Conservation (phyloP, 306 rosid genomes). For the Sechiopsis laciniata region DNA sequence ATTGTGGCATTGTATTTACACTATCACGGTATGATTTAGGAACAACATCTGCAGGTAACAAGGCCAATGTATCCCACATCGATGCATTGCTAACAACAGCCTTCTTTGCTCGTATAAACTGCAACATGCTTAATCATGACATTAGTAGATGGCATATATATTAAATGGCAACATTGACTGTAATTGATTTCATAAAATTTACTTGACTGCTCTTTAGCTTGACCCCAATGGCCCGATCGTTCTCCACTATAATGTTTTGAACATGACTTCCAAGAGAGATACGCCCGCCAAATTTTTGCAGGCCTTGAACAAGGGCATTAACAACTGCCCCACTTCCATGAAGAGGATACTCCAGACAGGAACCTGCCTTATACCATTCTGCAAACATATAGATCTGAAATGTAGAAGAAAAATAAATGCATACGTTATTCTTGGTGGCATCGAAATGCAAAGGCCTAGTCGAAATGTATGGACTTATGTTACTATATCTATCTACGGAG, state of each 20-base stretch:
- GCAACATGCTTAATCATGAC: slow-evolving; percentile 26
- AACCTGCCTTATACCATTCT: slow-evolving; percentile 95
- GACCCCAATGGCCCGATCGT: slow-evolving; percentile 73
- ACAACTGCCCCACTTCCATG: slow-evolving; percentile 70
- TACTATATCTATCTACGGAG: background rate
- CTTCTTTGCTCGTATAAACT: slow-evolving; percentile 78
- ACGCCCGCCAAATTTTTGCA: slow-evolving; percentile 73
- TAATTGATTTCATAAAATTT: slow-evolving; percentile 22
- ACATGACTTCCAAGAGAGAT: slow-evolving; percentile 76
- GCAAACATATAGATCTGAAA: slow-evolving; percentile 89
- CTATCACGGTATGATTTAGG: slow-evolving; percentile 57
- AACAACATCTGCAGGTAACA: slow-evolving; percentile 58
- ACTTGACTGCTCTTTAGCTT: slow-evolving; percentile 75
- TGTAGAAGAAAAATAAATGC: background rate
- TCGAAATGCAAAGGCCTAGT: background rate
- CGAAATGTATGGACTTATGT: background rate
- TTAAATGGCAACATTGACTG: background rate
- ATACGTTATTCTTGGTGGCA: slow-evolving; percentile 15
- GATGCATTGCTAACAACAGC: slow-evolving; percentile 89
- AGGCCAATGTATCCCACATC: slow-evolving; percentile 81
- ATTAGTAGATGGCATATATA: background rate
- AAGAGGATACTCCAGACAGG: slow-evolving; percentile 85
- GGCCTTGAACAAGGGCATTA: slow-evolving; percentile 76
- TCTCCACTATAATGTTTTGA: slow-evolving; percentile 61
- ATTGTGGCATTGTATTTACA: slow-evolving; percentile 50